A percentile compares a stretch with the other conserved stretches of the same genome.
Conservation (phyloP, 352 stramenopile species). For the Pythium pyrilobum region DNA sequence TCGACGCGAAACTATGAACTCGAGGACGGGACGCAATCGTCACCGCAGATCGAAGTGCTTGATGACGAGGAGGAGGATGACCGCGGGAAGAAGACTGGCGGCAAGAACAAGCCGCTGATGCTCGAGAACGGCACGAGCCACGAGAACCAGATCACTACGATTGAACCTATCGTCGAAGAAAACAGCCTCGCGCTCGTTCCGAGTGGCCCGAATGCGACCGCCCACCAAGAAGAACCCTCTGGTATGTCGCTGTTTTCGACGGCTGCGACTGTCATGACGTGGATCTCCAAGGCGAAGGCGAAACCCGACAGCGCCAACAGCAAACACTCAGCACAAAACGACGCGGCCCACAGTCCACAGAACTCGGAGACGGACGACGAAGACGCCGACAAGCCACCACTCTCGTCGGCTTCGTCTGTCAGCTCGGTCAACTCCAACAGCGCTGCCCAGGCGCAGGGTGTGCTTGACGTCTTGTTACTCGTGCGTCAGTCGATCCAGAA, state of each 20-base stretch:
- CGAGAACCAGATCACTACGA: neutral
- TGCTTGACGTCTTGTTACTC: conserved; percentile 71
- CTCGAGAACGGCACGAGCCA: conserved; percentile 10
- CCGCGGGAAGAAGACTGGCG: conserved; percentile 1
- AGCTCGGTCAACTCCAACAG: conserved; percentile 49
- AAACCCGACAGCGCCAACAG: conserved; percentile 20
- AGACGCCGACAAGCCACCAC: conserved; percentile 54
- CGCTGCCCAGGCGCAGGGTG: conserved; percentile 44
- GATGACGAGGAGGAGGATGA: conserved; percentile 13
- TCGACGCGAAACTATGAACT: conserved; percentile 9
- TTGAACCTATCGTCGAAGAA: neutral
- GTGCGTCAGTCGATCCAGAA: conserved; percentile 84
- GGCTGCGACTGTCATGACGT: conserved; percentile 54
- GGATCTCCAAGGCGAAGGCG: conserved; percentile 46
- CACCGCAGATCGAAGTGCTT: conserved; percentile 14
- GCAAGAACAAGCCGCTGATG: conserved; percentile 15
- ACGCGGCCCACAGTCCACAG: conserved; percentile 35
- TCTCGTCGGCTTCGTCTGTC: conserved; percentile 48
- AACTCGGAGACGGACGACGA: conserved; percentile 76
- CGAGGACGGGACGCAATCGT: conserved; percentile 4
- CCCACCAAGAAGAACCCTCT: conserved; percentile 14
- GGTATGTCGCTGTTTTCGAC: conserved; percentile 35
- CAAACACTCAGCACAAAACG: conserved; percentile 2
- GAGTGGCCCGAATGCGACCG: conserved; percentile 1
- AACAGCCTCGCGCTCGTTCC: conserved; percentile 14